A percentile compares a stretch with the other conserved stretches of the same genome.
Conservation (phyloP, 768 basidiomycete genomes). For the Boletus eberwhitei region DNA sequence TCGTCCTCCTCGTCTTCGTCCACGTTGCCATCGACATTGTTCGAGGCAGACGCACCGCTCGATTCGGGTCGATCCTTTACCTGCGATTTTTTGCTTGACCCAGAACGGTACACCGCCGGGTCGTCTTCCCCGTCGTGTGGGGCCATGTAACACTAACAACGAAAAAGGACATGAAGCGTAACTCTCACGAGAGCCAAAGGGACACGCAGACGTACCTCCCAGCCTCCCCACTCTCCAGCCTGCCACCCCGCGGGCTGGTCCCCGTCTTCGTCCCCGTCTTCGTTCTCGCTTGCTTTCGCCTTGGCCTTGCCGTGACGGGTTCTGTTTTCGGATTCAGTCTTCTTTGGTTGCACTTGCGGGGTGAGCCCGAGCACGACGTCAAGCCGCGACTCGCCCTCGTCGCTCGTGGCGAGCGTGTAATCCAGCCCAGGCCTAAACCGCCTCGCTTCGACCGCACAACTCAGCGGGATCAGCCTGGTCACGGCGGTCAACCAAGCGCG, state of each 20-base stretch:
- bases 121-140: conserved; percentile 94
- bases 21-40: conserved; percentile 1
- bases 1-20: conserved; percentile 46
- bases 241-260: conserved; percentile 54
- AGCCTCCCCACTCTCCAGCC: conserved; percentile 82
- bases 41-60: conserved; percentile 15
- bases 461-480: conserved; percentile 66
- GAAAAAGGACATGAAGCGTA: neutral
- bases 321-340: conserved; percentile 11
- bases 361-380: conserved; percentile 88
- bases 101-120: conserved; percentile 85
- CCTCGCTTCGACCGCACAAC: conserved; percentile 74
- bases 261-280: conserved; percentile 29
- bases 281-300: conserved; percentile 17
- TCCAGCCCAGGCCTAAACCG: conserved; percentile 91
- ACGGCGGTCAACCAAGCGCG: conserved; percentile 84
- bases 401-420: conserved; percentile 90
- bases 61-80: conserved; percentile 14
- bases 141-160: conserved; percentile 82
- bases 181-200: neutral
- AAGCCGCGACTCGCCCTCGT: conserved; percentile 74
- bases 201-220: conserved; percentile 63
- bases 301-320: conserved; percentile 27
- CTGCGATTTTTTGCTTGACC: conserved; percentile 39
- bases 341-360: conserved; percentile 44